A percentile compares a stretch with the other conserved stretches of the same genome.
Evolutionary conservation across 2,329 filamentous ascomycete genomes (phyloP).

Genomic region (Nigrospora oryzae): DNA sequence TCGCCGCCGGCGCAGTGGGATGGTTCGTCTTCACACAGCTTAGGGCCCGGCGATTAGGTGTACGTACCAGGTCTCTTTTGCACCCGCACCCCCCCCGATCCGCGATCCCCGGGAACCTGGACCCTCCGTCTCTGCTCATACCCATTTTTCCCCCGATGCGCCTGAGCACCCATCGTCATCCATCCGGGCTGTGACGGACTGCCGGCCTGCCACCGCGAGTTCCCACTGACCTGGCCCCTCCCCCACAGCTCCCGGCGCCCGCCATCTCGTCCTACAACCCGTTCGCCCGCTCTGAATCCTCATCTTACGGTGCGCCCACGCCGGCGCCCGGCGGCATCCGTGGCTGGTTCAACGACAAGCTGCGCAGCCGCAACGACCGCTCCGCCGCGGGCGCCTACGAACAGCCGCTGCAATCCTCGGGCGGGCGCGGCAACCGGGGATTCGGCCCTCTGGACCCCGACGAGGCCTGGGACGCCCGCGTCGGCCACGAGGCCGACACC

Average conservation of each 20-base stretch:
- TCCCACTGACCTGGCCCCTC: not conserved
- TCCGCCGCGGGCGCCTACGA: slow-evolving; percentile 68
- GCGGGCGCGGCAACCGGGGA: slow-evolving; percentile 38
- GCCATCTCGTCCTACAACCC: slow-evolving; percentile 62
- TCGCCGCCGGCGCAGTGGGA: slow-evolving; percentile 46
- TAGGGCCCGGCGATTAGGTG: slow-evolving; percentile 64
- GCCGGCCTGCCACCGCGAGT: not conserved
- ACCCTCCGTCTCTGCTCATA: too few species aligned
- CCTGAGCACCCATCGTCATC: too few species aligned
- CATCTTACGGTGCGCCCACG: slow-evolving; percentile 40
- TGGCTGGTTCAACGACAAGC: slow-evolving; percentile 65
- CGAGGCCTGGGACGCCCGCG: slow-evolving; percentile 76
- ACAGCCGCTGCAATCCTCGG: slow-evolving; percentile 30
- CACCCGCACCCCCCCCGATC: not conserved
- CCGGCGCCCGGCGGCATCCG: slow-evolving; percentile 53
- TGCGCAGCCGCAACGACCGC: slow-evolving; percentile 55
- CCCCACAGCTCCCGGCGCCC: slow-evolving; percentile 58
- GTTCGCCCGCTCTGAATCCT: slow-evolving; percentile 45
- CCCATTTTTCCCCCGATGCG: too few species aligned
- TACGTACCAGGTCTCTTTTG: slow-evolving; percentile 25
- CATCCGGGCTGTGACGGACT: too few species aligned
- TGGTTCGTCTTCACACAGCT: slow-evolving; percentile 67
- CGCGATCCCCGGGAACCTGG: too few species aligned
- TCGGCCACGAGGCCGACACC: slow-evolving; percentile 62
- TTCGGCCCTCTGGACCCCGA: slow-evolving; percentile 70